Evolutionary conservation across 139 green algal species (phyloP).

Genomic region (Coccomyxa sp.): DNA sequence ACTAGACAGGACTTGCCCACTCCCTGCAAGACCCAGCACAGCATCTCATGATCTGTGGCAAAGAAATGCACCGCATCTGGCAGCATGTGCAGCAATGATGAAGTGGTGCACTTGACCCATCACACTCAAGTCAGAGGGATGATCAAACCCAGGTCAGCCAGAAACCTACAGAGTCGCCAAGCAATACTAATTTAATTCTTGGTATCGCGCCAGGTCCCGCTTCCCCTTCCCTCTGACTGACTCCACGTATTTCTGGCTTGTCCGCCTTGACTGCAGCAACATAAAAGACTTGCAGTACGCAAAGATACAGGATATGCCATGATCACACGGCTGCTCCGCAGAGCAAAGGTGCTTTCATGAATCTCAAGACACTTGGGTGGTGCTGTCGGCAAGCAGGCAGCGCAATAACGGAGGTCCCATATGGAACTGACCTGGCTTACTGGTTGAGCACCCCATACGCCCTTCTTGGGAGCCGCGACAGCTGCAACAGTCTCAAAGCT

Average conservation of each 20-base stretch:
- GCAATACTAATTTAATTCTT: conserved; percentile 70
- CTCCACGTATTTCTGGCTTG: not conserved
- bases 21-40: conserved; percentile 23
- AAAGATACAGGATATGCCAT: too few relatives aligned
- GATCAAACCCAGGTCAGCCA: too few relatives aligned
- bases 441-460: not conserved
- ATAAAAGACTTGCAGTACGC: not conserved
- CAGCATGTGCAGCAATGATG: too few relatives aligned
- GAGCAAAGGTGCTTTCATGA: conserved; percentile 34
- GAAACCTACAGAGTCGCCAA: conserved; percentile 67
- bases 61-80: too few relatives aligned
- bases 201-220: not conserved
- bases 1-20: conserved; percentile 71
- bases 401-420: too few relatives aligned
- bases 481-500: too few relatives aligned
- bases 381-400: too few relatives aligned
- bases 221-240: not conserved
- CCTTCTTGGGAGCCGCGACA: too few relatives aligned
- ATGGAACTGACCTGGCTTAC: not conserved
- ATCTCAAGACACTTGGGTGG: conserved; percentile 32
- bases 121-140: too few relatives aligned
- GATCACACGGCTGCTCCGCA: too few relatives aligned
- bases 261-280: conserved; percentile 3
- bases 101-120: too few relatives aligned
- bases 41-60: too few relatives aligned